Evolutionary conservation across 352 stramenopile genomes (phyloP).

Genomic region (Phytophthora crassamura): DNA sequence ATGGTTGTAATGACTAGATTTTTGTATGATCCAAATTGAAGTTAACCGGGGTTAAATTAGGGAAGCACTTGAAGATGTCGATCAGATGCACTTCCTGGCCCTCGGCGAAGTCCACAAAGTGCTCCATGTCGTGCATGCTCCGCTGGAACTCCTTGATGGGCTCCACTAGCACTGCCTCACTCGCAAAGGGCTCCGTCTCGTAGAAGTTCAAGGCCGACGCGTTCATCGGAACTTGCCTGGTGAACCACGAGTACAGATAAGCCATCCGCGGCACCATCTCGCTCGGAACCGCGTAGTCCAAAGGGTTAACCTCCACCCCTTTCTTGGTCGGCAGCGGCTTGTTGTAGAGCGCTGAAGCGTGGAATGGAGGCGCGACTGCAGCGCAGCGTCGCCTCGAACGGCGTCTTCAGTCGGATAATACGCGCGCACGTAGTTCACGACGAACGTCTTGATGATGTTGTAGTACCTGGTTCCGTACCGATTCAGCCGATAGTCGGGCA

Average conservation of each 20-base stretch:
- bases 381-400: slow-evolving; percentile 38
- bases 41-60: neutral
- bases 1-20: slow-evolving; percentile 5
- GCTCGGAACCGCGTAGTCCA: slow-evolving; percentile 54
- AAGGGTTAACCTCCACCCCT: slow-evolving; percentile 32
- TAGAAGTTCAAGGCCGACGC: slow-evolving; percentile 27
- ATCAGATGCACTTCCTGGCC: slow-evolving; percentile 90
- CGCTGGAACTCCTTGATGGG: slow-evolving; percentile 37
- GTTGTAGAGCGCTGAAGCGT: slow-evolving; percentile 38
- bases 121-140: slow-evolving; percentile 37
- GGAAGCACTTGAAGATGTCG: slow-evolving; percentile 26
- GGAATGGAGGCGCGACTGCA: slow-evolving; percentile 46
- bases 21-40: slow-evolving; percentile 18
- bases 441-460: slow-evolving; percentile 45
- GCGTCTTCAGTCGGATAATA: slow-evolving; percentile 42
- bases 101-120: slow-evolving; percentile 74
- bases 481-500: slow-evolving; percentile 34
- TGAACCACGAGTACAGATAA: slow-evolving; percentile 41
- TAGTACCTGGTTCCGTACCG: slow-evolving; percentile 38
- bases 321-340: slow-evolving; percentile 38
- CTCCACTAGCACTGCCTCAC: slow-evolving; percentile 17
- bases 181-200: slow-evolving; percentile 32
- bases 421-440: slow-evolving; percentile 36
- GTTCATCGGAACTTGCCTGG: slow-evolving; percentile 27
- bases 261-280: slow-evolving; percentile 28